These are phyloP conservation scores for Monilinia aucupariae DNA, from an alignment of 2,329 filamentous ascomycete species.

Conservation along the genomic window DNA sequence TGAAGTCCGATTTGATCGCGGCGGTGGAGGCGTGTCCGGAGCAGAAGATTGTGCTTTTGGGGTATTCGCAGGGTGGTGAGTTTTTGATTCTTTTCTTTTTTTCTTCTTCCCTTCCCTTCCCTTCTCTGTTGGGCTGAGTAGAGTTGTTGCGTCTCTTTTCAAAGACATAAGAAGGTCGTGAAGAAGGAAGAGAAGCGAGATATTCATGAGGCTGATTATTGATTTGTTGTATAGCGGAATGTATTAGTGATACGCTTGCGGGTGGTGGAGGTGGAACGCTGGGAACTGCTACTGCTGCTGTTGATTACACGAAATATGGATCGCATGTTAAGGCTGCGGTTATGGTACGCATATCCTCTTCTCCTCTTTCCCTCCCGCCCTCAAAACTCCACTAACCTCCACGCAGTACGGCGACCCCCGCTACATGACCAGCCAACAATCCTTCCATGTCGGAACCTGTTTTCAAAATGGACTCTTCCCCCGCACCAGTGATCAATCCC, in stretches of 20 bases:
- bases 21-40: constrained; percentile 1
- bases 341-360: not conserved
- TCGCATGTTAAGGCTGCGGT: not conserved
- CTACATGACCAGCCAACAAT: not conserved
- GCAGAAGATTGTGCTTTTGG: constrained; percentile 4
- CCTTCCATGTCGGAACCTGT: constrained; percentile 6
- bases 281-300: not conserved
- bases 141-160: too few relatives aligned
- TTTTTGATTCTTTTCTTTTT: not conserved
- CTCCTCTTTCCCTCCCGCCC: fast-evolving
- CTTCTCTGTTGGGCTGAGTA: too few relatives aligned
- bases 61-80: constrained; percentile 6
- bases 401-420: not conserved
- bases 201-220: not conserved
- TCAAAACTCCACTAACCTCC: not conserved
- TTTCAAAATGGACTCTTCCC: constrained; percentile 10
- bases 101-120: too few relatives aligned
- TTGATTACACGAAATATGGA: not conserved
- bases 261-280: not conserved
- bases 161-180: too few relatives aligned
- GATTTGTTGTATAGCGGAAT: not conserved
- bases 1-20: not conserved
- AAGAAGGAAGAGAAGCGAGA: too few relatives aligned
- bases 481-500: not conserved
- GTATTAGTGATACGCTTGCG: not conserved